Evolutionary conservation across 441 rosid genomes (phyloP).

Genomic region (Euphorbia schlechtendalii): DNA sequence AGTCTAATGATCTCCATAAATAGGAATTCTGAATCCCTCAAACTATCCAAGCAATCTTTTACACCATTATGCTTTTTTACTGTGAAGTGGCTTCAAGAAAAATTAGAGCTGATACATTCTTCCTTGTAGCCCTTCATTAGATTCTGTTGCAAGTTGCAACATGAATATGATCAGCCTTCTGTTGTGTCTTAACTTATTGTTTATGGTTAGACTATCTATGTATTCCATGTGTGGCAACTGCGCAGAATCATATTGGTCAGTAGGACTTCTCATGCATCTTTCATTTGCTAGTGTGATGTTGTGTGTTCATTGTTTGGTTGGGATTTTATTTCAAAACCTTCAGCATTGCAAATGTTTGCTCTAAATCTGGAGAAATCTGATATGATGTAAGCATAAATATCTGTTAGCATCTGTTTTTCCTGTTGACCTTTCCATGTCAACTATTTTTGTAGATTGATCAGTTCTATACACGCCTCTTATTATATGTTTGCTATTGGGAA

Average conservation of each 20-base stretch:
- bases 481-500: not conserved
- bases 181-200: not conserved
- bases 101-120: not conserved
- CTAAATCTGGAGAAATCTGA: not conserved
- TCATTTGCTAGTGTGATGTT: not conserved
- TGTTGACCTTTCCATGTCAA: not conserved
- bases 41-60: not conserved
- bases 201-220: not conserved
- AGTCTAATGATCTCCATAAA: not conserved
- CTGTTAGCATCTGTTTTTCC: not conserved
- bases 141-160: constrained; percentile 4
- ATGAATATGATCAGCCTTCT: not conserved
- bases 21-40: not conserved
- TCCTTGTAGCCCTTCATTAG: not conserved
- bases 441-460: not conserved
- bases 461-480: not conserved
- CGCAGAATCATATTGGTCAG: not conserved
- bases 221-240: not conserved
- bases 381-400: not conserved
- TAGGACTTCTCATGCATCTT: not conserved
- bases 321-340: not conserved
- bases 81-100: not conserved
- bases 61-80: not conserved
- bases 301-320: not conserved
- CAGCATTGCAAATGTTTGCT: not conserved